These are phyloP conservation scores for Sarcodon sp. DNA, from an alignment of 768 basidiomycete species.

Conservation along the genomic window DNA sequence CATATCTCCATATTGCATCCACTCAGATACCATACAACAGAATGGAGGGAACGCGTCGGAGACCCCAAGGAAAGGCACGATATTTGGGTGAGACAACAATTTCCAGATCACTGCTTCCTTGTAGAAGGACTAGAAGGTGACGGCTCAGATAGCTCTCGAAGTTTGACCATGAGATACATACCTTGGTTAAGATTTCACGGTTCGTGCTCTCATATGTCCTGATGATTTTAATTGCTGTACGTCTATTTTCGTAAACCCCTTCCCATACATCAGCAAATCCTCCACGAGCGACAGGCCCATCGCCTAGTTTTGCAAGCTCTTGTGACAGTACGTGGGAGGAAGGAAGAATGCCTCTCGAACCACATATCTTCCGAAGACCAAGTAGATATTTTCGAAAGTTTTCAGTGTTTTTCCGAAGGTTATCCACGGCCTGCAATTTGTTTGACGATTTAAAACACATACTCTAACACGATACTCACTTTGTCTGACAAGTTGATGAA, in stretches of 20 bases:
- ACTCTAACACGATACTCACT: background rate
- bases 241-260: background rate
- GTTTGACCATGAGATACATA: background rate
- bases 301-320: background rate
- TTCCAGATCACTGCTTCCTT: background rate
- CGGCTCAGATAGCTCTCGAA: background rate
- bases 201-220: background rate
- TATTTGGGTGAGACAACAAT: background rate
- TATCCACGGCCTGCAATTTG: background rate
- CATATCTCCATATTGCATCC: background rate
- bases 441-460: background rate
- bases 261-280: slow-evolving; percentile 7
- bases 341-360: background rate
- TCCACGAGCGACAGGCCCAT: slow-evolving; percentile 1
- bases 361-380: background rate
- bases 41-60: background rate
- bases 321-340: background rate
- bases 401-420: background rate
- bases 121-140: background rate
- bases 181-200: background rate
- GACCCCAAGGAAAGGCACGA: background rate
- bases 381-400: background rate
- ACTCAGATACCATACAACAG: background rate
- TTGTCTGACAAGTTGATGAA: background rate
- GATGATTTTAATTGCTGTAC: slow-evolving; percentile 1